These are phyloP conservation scores for Penicillium sclerotigenum DNA, from an alignment of 2,329 filamentous ascomycete genomes.

Conservation along the genomic window DNA sequence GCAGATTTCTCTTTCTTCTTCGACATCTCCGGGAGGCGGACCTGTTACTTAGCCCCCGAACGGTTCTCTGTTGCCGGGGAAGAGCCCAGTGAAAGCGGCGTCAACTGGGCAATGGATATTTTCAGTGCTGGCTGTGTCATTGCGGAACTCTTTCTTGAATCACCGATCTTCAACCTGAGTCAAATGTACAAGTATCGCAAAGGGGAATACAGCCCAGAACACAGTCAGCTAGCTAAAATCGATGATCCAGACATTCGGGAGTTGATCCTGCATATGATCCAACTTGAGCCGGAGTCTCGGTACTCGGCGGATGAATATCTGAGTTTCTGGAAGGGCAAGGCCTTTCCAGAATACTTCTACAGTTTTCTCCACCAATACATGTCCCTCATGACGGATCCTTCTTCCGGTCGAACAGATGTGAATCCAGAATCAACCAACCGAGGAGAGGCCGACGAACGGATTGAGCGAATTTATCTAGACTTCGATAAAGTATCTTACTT, in stretches of 20 bases:
- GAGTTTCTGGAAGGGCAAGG: constrained; percentile 84
- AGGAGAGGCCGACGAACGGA: constrained; percentile 86
- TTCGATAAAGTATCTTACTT: constrained; percentile 98
- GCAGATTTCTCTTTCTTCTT: constrained; percentile 98
- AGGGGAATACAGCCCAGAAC: constrained; percentile 84
- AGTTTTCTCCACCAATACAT: constrained; percentile 97
- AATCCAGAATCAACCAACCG: constrained; percentile 68
- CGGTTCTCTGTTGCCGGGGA: constrained; percentile 74
- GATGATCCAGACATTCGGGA: constrained; percentile 82
- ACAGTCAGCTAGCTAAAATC: constrained; percentile 78
- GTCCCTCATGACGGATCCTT: constrained; percentile 89
- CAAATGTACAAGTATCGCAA: constrained; percentile 93
- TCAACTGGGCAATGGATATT: constrained; percentile 96
- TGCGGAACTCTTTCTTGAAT: constrained; percentile 90
- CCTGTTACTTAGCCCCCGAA: constrained; percentile 93
- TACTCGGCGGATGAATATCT: constrained; percentile 94
- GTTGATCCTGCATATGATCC: constrained; percentile 93
- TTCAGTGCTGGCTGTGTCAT: constrained; percentile 97
- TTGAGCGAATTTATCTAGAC: constrained; percentile 87
- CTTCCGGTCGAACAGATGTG: constrained; percentile 70
- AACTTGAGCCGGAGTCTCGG: constrained; percentile 83
- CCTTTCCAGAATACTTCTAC: constrained; percentile 96
- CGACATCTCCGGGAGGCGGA: constrained; percentile 84
- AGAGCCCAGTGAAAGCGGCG: constrained; percentile 59
- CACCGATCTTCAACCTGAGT: constrained; percentile 94